Percentiles rank a stretch among this genome's conserved stretches.
Evolutionary conservation across 768 basidiomycete species (phyloP).

Genomic region (Suillus bovinus): DNA sequence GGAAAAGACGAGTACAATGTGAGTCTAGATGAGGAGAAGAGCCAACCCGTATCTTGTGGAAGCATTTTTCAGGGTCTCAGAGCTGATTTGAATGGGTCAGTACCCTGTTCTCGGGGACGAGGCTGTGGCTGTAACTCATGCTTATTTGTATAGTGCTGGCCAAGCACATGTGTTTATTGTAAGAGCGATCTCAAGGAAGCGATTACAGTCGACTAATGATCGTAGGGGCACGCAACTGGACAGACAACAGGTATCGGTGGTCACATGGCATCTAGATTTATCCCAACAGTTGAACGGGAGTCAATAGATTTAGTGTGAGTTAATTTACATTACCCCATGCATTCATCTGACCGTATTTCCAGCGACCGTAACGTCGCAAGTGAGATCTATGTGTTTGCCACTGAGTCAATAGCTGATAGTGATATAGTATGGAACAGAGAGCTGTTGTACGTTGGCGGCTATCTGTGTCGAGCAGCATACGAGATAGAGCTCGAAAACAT

Average conservation of each 20-base stretch:
- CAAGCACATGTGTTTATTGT: slow-evolving; percentile 85
- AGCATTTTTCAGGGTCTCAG: slow-evolving; percentile 87
- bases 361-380: slow-evolving; percentile 83
- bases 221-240: slow-evolving; percentile 82
- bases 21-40: slow-evolving; percentile 66
- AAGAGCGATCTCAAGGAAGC: slow-evolving; percentile 22
- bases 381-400: slow-evolving; percentile 31
- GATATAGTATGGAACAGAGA: slow-evolving; percentile 85
- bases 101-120: not conserved
- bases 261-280: slow-evolving; percentile 79
- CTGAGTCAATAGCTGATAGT: not conserved
- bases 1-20: slow-evolving; percentile 80
- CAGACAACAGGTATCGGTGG: slow-evolving; percentile 87
- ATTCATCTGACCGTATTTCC: not conserved
- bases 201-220: slow-evolving; percentile 9
- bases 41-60: slow-evolving; percentile 58
- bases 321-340: not conserved
- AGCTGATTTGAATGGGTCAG: slow-evolving; percentile 82
- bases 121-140: not conserved
- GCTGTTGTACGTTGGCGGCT: slow-evolving; percentile 80
- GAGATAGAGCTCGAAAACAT: slow-evolving; percentile 75
- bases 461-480: slow-evolving; percentile 79
- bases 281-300: slow-evolving; percentile 95
- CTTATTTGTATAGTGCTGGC: slow-evolving; percentile 47
- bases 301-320: slow-evolving; percentile 86